Evolutionary conservation across 768 basidiomycete species (phyloP).

Genomic region (Favolaschia claudopus): DNA sequence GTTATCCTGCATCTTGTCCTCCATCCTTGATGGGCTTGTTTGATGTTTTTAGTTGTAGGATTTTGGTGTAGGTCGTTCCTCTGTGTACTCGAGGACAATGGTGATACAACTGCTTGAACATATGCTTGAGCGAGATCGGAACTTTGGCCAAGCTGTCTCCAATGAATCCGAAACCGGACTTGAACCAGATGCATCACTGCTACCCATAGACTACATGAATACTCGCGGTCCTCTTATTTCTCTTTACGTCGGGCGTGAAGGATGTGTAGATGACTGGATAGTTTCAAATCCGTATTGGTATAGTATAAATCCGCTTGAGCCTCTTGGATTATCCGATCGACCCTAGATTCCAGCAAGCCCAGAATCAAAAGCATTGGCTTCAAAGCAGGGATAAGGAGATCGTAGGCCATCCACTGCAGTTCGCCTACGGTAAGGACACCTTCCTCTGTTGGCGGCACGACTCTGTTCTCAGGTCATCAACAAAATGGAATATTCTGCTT

Average conservation of each 20-base stretch:
- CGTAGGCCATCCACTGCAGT: constrained; percentile 77
- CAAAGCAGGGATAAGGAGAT: constrained; percentile 68
- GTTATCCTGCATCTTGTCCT: constrained; percentile 37
- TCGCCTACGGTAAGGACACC: constrained; percentile 70
- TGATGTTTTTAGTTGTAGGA: constrained; percentile 43
- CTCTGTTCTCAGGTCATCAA: constrained; percentile 6
- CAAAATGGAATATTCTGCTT: constrained; percentile 22
- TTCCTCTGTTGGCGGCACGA: constrained; percentile 49
- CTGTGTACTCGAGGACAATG: constrained; percentile 66
- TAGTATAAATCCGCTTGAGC: constrained; percentile 74
- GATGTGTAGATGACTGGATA: constrained; percentile 64
- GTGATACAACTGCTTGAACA: constrained; percentile 60
- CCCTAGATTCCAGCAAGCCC: constrained; percentile 60
- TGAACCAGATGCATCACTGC: too few relatives aligned
- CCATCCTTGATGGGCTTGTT: constrained; percentile 35
- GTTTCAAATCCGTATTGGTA: constrained; percentile 56
- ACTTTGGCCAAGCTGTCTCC: too few relatives aligned
- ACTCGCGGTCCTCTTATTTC: too few relatives aligned
- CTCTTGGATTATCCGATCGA: constrained; percentile 62
- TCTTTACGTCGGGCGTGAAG: constrained; percentile 57
- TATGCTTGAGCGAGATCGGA: constrained; percentile 3
- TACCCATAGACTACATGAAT: too few relatives aligned
- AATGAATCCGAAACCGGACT: too few relatives aligned
- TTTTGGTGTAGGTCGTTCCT: constrained; percentile 63
- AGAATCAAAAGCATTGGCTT: constrained; percentile 63